Conservation (phyloP, 2,329 filamentous ascomycete genomes). For the Didymella lethalis region DNA sequence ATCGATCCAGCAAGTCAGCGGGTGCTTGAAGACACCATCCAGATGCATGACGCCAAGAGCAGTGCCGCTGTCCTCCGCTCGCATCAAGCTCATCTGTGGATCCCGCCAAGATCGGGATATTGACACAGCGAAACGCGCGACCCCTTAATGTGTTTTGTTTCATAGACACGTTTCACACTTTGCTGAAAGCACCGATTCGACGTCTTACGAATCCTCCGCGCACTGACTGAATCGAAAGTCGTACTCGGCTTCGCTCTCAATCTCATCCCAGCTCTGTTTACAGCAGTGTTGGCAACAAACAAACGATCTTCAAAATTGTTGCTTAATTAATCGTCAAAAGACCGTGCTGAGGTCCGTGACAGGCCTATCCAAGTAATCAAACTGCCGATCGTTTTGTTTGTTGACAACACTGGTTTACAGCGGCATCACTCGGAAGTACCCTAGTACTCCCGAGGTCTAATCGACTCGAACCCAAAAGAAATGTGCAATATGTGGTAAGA, state of each 20-base stretch:
- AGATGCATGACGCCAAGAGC: slow-evolving; percentile 11
- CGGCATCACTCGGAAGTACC: no score
- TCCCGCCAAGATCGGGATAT: slow-evolving; percentile 6
- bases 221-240: background rate
- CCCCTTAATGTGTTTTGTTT: slow-evolving; percentile 17
- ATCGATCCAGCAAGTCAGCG: background rate
- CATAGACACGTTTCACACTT: slow-evolving; percentile 3
- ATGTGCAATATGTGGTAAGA: background rate
- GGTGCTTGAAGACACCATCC: background rate
- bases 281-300: no score
- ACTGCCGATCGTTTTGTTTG: no score
- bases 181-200: background rate
- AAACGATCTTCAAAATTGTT: no score
- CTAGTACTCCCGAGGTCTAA: background rate
- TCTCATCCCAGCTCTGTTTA: background rate
- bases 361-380: no score
- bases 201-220: background rate
- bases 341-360: no score
- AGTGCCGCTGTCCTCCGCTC: slow-evolving; percentile 2
- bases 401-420: background rate
- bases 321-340: no score
- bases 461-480: no score
- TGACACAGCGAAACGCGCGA: background rate
- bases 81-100: slow-evolving; percentile 1
- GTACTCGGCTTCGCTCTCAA: slow-evolving; percentile 11